Base-by-base conservation (phyloP, 805 yeast genomes). In the Ogataea polymorpha region DNA sequence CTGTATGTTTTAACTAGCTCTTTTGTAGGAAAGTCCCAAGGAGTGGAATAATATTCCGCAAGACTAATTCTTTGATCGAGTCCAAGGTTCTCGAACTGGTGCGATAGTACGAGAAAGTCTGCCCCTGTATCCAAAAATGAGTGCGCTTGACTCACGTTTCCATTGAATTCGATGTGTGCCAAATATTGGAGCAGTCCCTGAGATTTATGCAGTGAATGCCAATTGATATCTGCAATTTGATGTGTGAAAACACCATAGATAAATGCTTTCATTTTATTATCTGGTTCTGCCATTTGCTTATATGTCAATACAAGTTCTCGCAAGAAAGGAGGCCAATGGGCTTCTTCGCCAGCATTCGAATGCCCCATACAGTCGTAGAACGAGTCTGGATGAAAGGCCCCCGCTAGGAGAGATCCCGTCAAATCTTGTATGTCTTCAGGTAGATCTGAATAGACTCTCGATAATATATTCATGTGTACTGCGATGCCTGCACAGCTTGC, bases 261-360 rank as follows among this genome's bases (percentile, higher is more conserved):
- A 48, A 82, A 82, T 0, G 82, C 73, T 46, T 75, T 72, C 9
- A 82, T 55, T 7, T 58, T 48, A 2, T 23, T 20, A 9, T 35
- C 31, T 4, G 27, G 15, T 12, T 13, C 14, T 2, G 17, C 23
- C 10, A 27, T 25, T 10, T 24, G 20, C 16, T 39, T 17, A 58
- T 76, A 75, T 33, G 71, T 60, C 5, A 63, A 48, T 5, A 75
- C 72, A 0, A 80, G 77, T 2, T 59, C 57, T 4, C 63, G 57
- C 11, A 81, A 49, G 51, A 80, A 81, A 1, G 81, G 80, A 0
- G 87, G 86, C 88, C 89, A 82, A 54, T 82, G 88, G 0, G 80
- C 67, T 21, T 65, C 72, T 56, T 82, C 89, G 3, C 85, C 82
- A 2, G 71, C 71, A 9, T 71, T 68, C 3, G 74, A 65, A 18